Evolutionary conservation across 441 rosid genomes (phyloP).

Genomic region (Brassica hybrid): DNA sequence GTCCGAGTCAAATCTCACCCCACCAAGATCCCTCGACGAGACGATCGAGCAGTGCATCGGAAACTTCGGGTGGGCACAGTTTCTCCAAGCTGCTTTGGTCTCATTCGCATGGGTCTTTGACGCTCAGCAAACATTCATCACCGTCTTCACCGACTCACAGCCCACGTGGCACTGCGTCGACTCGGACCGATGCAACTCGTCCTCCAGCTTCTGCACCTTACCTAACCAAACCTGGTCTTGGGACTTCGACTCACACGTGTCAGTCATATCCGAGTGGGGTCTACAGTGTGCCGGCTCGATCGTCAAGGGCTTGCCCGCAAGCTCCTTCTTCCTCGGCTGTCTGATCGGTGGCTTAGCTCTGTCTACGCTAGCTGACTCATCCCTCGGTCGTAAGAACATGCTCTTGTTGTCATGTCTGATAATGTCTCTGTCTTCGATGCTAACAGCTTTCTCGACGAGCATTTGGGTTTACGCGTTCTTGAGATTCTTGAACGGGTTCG

Average conservation of each 20-base stretch:
- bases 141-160: constrained; percentile 65
- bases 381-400: constrained; percentile 77
- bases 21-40: constrained; percentile 52
- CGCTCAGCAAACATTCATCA: constrained; percentile 77
- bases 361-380: constrained; percentile 71
- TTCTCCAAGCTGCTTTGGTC: constrained; percentile 61
- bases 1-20: constrained; percentile 28
- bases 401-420: constrained; percentile 57
- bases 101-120: constrained; percentile 69
- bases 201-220: constrained; percentile 44
- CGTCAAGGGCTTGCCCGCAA: constrained; percentile 68
- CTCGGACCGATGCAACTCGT: constrained; percentile 37
- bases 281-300: constrained; percentile 59
- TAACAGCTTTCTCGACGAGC: constrained; percentile 56
- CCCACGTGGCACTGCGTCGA: constrained; percentile 68
- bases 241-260: constrained; percentile 49
- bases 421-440: constrained; percentile 58
- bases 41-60: constrained; percentile 54
- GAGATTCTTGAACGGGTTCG: constrained; percentile 62
- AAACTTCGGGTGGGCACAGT: constrained; percentile 55
- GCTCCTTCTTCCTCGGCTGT: constrained; percentile 82
- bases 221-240: constrained; percentile 57
- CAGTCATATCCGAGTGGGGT: constrained; percentile 61
- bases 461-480: constrained; percentile 66
- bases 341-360: constrained; percentile 59